Conservation (phyloP, 306 rosid genomes). For the Rosa multiflora region DNA sequence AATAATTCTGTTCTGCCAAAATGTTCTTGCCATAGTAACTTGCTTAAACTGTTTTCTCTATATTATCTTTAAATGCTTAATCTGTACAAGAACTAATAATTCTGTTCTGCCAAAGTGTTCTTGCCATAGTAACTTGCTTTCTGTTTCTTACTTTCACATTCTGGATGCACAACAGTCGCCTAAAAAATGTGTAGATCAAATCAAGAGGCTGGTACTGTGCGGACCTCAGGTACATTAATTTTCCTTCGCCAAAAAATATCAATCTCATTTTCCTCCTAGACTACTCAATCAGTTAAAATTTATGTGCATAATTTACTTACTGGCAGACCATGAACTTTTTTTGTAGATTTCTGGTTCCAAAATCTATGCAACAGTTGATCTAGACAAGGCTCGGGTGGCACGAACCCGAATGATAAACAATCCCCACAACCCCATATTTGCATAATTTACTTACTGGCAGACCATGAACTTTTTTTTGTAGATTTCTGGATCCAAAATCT, state of each 20-base stretch:
- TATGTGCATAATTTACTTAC: not conserved
- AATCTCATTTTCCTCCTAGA: conserved; percentile 5
- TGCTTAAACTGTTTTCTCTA: not conserved
- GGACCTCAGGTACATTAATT: conserved; percentile 58
- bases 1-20: not conserved
- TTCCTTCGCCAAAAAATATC: not conserved
- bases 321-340: conserved; percentile 6
- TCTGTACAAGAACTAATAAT: not conserved
- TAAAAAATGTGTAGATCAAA: conserved; percentile 46
- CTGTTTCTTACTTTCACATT: not conserved
- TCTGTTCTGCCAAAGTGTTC: not conserved
- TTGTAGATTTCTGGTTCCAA: conserved; percentile 61
- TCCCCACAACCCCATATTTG: conserved; percentile 41
- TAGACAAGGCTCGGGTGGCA: conserved; percentile 65
- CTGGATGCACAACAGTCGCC: conserved; percentile 32
- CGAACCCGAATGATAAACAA: conserved; percentile 47
- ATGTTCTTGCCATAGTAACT: not conserved
- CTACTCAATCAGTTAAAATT: not conserved
- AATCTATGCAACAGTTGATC: conserved; percentile 80
- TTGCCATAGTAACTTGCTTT: not conserved
- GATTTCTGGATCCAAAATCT: conserved; percentile 64
- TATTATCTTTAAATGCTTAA: not conserved
- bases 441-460: not conserved
- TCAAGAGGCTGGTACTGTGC: conserved; percentile 59
- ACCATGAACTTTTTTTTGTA: conserved; percentile 24